A percentile compares a stretch with the other conserved stretches of the same genome.
Conservation (phyloP, 208 protist species). For the Porcisia deanei region DNA sequence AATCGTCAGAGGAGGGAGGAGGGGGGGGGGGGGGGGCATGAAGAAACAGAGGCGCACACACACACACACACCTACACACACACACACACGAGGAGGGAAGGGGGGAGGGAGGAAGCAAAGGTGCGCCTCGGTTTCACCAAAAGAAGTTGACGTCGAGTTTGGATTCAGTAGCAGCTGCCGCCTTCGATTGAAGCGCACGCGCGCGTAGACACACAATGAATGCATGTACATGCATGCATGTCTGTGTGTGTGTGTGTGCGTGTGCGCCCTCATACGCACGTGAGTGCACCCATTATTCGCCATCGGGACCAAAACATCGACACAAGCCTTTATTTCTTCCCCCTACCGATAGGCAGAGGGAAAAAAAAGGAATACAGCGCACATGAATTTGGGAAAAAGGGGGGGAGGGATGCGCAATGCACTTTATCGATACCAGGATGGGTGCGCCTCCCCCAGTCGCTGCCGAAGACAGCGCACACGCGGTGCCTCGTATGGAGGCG, state of each 20-base stretch:
- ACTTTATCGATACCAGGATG: conserved; percentile 72
- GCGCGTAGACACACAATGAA: too few relatives aligned
- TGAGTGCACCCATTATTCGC: background rate
- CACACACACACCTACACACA: background rate
- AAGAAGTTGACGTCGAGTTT: too few relatives aligned
- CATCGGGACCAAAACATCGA: background rate
- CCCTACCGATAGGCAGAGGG: background rate
- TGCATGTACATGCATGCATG: too few relatives aligned
- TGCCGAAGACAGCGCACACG: conserved; percentile 77
- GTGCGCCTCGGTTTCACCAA: too few relatives aligned
- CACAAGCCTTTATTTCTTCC: background rate
- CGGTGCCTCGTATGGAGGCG: conserved; percentile 66
- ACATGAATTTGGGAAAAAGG: background rate
- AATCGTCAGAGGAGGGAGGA: background rate
- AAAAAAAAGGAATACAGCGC: conserved; percentile 3
- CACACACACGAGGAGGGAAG: too few relatives aligned
- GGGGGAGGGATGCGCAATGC: background rate
- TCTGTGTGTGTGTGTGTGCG: too few relatives aligned
- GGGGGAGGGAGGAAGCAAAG: too few relatives aligned
- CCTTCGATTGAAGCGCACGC: too few relatives aligned
- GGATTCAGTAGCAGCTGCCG: too few relatives aligned
- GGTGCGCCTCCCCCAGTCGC: conserved; percentile 75
- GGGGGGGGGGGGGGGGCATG: background rate
- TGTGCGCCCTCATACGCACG: too few relatives aligned
- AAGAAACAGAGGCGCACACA: background rate